Evolutionary conservation across 1,284 basidiomycete species (phyloP).

Genomic region (Tetrapyrgos nigripes): DNA sequence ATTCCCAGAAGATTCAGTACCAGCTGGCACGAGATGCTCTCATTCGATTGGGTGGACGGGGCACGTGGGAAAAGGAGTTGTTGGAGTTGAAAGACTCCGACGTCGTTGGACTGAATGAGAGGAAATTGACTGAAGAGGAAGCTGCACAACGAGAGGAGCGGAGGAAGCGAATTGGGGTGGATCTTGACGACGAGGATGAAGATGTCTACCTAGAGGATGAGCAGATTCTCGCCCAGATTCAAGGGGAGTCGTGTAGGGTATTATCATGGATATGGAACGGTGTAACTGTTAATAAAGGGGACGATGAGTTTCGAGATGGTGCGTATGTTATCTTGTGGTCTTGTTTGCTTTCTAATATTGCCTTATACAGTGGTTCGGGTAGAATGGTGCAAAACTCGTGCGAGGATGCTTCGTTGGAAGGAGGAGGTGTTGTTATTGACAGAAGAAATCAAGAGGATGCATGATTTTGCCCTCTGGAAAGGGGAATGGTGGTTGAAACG

Average conservation of each 20-base stretch:
- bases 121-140: conserved; percentile 12
- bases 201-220: no score
- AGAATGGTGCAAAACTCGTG: conserved; percentile 14
- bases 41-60: conserved; percentile 6
- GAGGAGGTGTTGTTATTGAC: conserved; percentile 7
- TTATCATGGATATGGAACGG: no score
- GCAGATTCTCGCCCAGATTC: no score
- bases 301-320: no score
- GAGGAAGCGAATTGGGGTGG: no score
- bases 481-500: not conserved
- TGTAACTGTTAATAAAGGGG: no score
- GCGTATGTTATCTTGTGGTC: no score
- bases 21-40: not conserved
- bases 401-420: conserved; percentile 4
- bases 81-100: conserved; percentile 7
- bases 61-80: conserved; percentile 11
- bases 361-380: no score
- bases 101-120: conserved; percentile 14
- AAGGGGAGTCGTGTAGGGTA: no score
- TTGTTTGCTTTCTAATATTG: not conserved
- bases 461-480: not conserved
- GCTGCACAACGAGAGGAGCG: not conserved
- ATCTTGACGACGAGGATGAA: no score
- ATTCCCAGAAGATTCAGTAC: not conserved
- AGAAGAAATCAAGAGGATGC: conserved; percentile 6